Base-by-base conservation (phyloP, 2,329 filamentous ascomycete genomes). In the Neoscytalidium dimidiatum region DNA sequence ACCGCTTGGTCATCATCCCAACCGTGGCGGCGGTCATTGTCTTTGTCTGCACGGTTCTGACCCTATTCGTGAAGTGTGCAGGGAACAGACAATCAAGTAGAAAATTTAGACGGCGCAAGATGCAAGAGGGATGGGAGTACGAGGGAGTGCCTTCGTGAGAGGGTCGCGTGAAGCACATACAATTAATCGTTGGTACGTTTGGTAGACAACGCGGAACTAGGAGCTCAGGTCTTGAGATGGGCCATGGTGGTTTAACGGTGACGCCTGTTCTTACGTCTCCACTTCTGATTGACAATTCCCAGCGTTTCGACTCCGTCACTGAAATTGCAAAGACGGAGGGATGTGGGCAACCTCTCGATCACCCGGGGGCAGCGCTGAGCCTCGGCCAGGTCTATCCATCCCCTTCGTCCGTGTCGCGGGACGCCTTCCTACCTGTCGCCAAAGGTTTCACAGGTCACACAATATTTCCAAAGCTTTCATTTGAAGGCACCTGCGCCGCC, bases 1-100 rank as follows among this genome's bases (percentile, higher is more conserved):
- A 78, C 48, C 75, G 80, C 29, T 78, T 82, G 8, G 83, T 90
- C 8, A 75, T 89, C 33, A 84, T 90, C 26, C 86, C 88, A 2
- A 85, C 84, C 0, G 82, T 90, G 23, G 87, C 86, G 1, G 86
- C 84, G 4, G 80, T 90, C 4, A 84, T 90, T 23, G 85, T 90
- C 1, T 81, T 88, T 53, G 78, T 89, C 19, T 74, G 88, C n/a
- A 83, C 85, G 0, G 84, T 82, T 0, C 72, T 89, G 71, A 89
- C 86, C 0, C 73, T 89, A 13, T 86, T 89, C 68, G 83, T 87
- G 57, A 90, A 90, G 71, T 88, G 86, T 71, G 87, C 86, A 67
- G 83, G 85, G 4, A 89, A 89, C 73, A 75, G 87, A 66, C 80
- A 81, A 46, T 83, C 82, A 68, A 83, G 80, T 51, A 79, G 82